These are phyloP conservation scores for Kalmusia sp. DNA, from an alignment of 2,329 filamentous ascomycete species.

Conservation along the genomic window DNA sequence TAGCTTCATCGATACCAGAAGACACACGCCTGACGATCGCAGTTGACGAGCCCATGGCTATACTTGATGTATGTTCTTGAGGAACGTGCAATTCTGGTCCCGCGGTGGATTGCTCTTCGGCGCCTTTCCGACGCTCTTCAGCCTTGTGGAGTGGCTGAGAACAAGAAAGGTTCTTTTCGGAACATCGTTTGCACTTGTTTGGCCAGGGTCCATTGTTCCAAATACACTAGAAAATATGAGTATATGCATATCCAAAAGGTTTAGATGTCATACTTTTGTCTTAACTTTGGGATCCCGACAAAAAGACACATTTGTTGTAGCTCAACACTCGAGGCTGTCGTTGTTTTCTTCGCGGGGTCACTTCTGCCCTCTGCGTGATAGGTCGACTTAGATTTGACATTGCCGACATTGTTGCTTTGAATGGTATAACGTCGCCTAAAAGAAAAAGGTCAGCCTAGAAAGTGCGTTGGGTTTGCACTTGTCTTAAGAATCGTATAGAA, in stretches of 20 bases:
- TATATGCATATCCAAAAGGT: too few relatives aligned
- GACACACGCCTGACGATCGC: not conserved
- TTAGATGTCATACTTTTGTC: not conserved
- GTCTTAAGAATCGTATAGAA: not conserved
- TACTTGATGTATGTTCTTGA: not conserved
- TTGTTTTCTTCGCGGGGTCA: not conserved
- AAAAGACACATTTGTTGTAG: constrained; percentile 3
- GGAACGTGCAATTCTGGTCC: not conserved
- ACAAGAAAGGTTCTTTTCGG: not conserved
- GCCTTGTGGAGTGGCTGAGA: not conserved
- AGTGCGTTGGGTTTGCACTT: not conserved
- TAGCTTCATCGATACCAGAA: not conserved
- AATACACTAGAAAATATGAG: not conserved
- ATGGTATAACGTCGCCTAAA: too few relatives aligned
- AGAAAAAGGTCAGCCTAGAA: too few relatives aligned
- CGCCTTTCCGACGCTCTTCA: not conserved
- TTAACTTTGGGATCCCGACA: constrained; percentile 7
- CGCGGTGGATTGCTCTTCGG: too few relatives aligned
- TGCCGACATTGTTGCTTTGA: too few relatives aligned
- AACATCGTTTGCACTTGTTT: not conserved
- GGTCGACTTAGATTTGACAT: not conserved
- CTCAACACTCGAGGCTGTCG: not conserved
- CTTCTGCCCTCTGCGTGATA: not conserved
- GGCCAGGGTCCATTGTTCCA: constrained; percentile 1
- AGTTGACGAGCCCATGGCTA: not conserved